Conservation (phyloP, 176 grass and related monocot genomes). For the Oryza brachyantha region DNA sequence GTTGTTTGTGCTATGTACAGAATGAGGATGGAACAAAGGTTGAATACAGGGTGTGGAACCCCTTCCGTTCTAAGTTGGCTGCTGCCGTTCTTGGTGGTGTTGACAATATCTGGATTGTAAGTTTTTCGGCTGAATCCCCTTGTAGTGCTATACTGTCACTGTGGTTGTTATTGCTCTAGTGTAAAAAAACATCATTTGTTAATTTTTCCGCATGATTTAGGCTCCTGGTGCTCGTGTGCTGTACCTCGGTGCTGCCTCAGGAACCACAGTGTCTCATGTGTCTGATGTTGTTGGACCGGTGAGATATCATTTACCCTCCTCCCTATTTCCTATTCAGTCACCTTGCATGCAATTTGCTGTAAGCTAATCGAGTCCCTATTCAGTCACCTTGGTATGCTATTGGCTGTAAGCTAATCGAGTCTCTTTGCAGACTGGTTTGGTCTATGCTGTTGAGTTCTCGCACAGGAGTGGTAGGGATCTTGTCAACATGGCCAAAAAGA, state of each 20-base stretch:
- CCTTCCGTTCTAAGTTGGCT: constrained; percentile 86
- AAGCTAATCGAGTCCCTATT: not conserved
- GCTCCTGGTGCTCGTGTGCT: constrained; percentile 68
- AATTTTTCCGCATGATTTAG: constrained; percentile 25
- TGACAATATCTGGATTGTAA: constrained; percentile 89
- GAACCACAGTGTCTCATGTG: constrained; percentile 81
- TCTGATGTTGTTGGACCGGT: constrained; percentile 90
- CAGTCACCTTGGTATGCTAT: no score
- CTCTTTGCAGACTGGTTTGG: constrained; percentile 66
- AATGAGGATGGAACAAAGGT: constrained; percentile 71
- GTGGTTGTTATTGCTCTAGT: no score
- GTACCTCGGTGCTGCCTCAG: constrained; percentile 92
- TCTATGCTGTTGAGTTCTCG: constrained; percentile 97
- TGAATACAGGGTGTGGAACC: constrained; percentile 89
- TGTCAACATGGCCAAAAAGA: constrained; percentile 96
- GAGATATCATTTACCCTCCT: not conserved
- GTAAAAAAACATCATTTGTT: not conserved
- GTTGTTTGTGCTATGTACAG: constrained; percentile 10
- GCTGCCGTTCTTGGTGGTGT: constrained; percentile 83
- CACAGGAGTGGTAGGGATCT: constrained; percentile 92
- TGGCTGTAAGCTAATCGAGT: no score
- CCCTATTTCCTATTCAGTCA: not conserved
- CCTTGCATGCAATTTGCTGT: not conserved
- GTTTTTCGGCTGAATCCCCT: not conserved
- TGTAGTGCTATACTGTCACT: no score